phyloP scores from a whole-genome alignment of 768 basidiomycete species.

The Astraeus odoratus region DNA sequence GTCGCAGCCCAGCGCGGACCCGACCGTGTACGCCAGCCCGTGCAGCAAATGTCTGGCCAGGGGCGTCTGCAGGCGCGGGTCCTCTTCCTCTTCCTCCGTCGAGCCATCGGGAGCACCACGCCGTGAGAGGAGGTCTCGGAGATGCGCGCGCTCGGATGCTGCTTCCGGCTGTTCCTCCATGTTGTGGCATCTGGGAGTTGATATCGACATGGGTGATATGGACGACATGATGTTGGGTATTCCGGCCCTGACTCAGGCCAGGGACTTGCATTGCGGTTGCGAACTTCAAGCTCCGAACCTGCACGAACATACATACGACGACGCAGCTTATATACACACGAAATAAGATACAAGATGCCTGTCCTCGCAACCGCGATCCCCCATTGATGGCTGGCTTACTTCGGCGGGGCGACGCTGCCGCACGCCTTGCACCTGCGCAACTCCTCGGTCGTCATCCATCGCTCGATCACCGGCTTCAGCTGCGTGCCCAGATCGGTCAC shows the following conservation, averaged over 20 bases:
- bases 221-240: neutral
- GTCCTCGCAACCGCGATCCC: too few relatives aligned
- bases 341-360: too few relatives aligned
- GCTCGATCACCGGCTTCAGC: slow-evolving; percentile 83
- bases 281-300: neutral
- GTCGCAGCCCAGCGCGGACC: slow-evolving; percentile 47
- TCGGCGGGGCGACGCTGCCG: slow-evolving; percentile 54
- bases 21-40: slow-evolving; percentile 52
- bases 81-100: slow-evolving; percentile 12
- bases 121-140: slow-evolving; percentile 15
- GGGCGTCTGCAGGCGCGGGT: slow-evolving; percentile 14
- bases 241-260: neutral
- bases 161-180: slow-evolving; percentile 41
- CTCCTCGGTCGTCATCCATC: slow-evolving; percentile 65
- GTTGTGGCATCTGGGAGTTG: slow-evolving; percentile 34
- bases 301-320: neutral
- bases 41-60: slow-evolving; percentile 40
- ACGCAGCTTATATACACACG: too few relatives aligned
- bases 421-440: slow-evolving; percentile 68
- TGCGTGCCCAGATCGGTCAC: slow-evolving; percentile 89
- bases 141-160: slow-evolving; percentile 28
- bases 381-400: too few relatives aligned
- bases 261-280: neutral
- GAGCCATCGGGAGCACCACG: slow-evolving; percentile 6
- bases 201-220: neutral